Base-by-base conservation (phyloP, 192 early-diverging fungal species). In the Coemansia sp. region DNA sequence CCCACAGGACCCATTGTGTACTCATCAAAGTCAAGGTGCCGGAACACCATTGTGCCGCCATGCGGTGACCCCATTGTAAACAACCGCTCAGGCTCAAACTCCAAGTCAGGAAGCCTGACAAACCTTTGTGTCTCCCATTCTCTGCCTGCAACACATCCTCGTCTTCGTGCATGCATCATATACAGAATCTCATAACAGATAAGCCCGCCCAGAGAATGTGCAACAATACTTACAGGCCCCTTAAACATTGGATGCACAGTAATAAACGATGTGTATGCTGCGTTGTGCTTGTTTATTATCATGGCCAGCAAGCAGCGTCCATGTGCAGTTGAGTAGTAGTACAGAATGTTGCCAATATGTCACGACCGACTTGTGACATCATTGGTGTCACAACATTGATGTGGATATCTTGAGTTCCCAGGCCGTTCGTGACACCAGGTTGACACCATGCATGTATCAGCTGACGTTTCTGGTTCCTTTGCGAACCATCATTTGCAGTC, bases 121-220 rank as follows among this genome's bases (percentile, higher is more conserved):
- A 70, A 82, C 17, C 69, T 48, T 24, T 44, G 55, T 15, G 59
- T 23, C 21, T 73, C 71, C 31, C 63, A 47, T 11, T 31, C 58
- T 25, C 62, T 64, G 6, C 58, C 68, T n/a, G 49, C 25, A 12
- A 55, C 38, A 31, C 37, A 20, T 3, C 34, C 53, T n/a, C 40
- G 17, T 8, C 23, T 28, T 25, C 67, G 50, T 52, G 55, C 42
- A 25, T 65, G 24, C 76, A 70, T 66, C 50, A 57, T 58, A 37
- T 67, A 68, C 28, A 90, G 54, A 37, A 90, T 87, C 69, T 90
- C 89, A 61, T 81, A 90, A 56, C 83, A 84, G 31, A 88, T 82
- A 1, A 90, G 67, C 7, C 89, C 89, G 20, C 89, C 89, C 24
- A 90, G 57, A 14, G 89, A 90, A 37, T 89, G 83, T 6, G 86